Base-by-base conservation (phyloP, 768 basidiomycete species). In the Psilocybe tampanensis region DNA sequence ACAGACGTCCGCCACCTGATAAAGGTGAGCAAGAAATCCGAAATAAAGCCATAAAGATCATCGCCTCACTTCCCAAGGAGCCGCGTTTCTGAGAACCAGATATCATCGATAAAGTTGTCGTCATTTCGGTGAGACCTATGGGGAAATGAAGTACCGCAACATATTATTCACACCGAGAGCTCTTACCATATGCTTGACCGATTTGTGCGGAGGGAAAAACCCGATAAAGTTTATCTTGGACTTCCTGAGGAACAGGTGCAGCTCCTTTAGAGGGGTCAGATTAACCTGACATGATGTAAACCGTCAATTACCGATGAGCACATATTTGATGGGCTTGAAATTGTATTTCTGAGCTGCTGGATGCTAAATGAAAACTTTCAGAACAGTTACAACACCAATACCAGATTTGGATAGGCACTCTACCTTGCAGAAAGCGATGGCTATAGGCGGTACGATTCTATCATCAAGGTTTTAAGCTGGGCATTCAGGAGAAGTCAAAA, bases 111-210 rank as follows among this genome's bases (percentile, higher is more conserved):
- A 84, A 68, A 0, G 79, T 74, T 0, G 82, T 81, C 32, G 74
- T 74, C 61, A 73, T 74, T 54, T 77, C 75, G 2, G 74, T 76
- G 42, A 74, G 57, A 9, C 67, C 66, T 67, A 29, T 11, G 17
- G 13, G 5, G 26, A 33, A 48, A 18, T 22, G 36, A 39, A n/a
- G 23, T 2, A 17, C 29, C 13, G 2, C n/a, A 52, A n/a, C 50
- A 8, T 52, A 44, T 61, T 32, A 33, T 15, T n/a, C 15, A 33
- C 29, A 21, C 21, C 7, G 44, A 52, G 4, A 12, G 15, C 5
- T 18, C 6, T n/a, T 55, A 84, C 85, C 85, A 66, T 86, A 87
- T 15, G 78, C 80, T 65, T 87, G 86, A n/a, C 82, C 84, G n/a
- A 87, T 75, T 53, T 72, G 70, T 1, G 77, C 76, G 15, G 73